Base-by-base conservation (phyloP, 345 rosid species). In the Lumnitzera littorea region DNA sequence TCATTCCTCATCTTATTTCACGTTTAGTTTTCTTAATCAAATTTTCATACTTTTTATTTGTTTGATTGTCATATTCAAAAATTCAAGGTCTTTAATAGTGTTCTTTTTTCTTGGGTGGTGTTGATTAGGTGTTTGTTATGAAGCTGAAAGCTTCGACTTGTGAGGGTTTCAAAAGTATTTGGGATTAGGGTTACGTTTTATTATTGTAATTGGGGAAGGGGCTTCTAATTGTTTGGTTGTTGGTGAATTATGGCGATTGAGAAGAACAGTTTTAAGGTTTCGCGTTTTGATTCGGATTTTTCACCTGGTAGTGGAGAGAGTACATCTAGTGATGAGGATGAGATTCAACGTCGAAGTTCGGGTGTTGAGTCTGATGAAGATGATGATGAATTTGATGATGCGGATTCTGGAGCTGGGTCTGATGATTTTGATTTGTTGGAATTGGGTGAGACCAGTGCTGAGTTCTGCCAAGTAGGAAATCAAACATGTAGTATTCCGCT, bases 341-440 rank as follows among this genome's bases (percentile, higher is more conserved):
- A 80, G 67, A 74, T 80, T 62, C 88, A 67, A 52, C 78, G 69
- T 49, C 79, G 77, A 63, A 67, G 67, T 69, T 68, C 84, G 13
- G 87, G 67, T 2, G 81, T 77, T 61, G 91, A 80, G 69, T 84
- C 83, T 1, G 95, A 84, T 48, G 86, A 78, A 49, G 84, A 76
- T 48, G 84, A 84, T 61, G 90, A 84, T 65, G 95, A 86, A 36
- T 94, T 83, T 43, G 90, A 83, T 66, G 97, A 90, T 62, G 95
- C 86, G 2, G 97, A 94, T 81, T 94, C 97, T 0, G 99, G 96
- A 54, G 97, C 96, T 0, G 99, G 99, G 53, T 94, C 99, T 1
- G 97, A 94, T 65, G 97, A 94, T 66, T 94, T 86, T 69, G 97
- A 94, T 76, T 80, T 94, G 74, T 78, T 94, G 68, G 97, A 94